Evolutionary conservation across 306 rosid genomes (phyloP), one percentile per base, ranked within the genome.

Genomic region (Ochetophila trinervis): DNA sequence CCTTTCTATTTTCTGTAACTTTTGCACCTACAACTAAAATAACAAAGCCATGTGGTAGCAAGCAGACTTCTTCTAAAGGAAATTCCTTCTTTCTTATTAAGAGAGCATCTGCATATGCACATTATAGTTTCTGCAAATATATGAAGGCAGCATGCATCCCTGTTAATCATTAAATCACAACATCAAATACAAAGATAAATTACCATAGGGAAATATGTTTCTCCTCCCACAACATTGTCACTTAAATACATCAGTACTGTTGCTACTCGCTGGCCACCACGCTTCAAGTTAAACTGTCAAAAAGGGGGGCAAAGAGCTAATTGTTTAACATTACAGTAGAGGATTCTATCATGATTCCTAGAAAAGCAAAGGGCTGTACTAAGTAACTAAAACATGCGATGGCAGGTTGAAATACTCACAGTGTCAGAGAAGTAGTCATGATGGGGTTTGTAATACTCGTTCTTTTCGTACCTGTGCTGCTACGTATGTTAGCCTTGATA

Each of bases 251-350:
- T 87, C 34, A 93, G 90, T 83, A 93, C 60, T 34, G 99, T 93
- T 51, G 99, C 99, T 76, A 93, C 21, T 67, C 99, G 89, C 90
- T 93, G 99, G 70, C 99, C 99, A 52, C 99, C 99, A 48, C 90
- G 96, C 86, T 90, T 93, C 91, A 93, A 77, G 88, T 93, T 93
- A 79, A 78, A 93, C 99, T 93, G 84, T 45, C 71, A 24, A 71
- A 5, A 55, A 55, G 73, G 57, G 23, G 59, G 40, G 58, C 58
- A 65, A 60, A 22, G 53, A 63, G 11, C n/a, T 22, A 27, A 62
- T 49, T 57, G 57, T 65, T 34, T 65, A 59, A 49, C 53, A 24
- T 74, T 75, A 59, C 20, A 22, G 50, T 49, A 62, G 61, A 67
- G 45, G 56, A 57, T 62, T 49, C 58, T 20, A 52, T 71, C 79